A percentile compares a stretch with the other conserved stretches of the same genome.
phyloP scores from a whole-genome alignment of 495 filamentous ascomycete genomes.

The Rusavskia elegans region DNA sequence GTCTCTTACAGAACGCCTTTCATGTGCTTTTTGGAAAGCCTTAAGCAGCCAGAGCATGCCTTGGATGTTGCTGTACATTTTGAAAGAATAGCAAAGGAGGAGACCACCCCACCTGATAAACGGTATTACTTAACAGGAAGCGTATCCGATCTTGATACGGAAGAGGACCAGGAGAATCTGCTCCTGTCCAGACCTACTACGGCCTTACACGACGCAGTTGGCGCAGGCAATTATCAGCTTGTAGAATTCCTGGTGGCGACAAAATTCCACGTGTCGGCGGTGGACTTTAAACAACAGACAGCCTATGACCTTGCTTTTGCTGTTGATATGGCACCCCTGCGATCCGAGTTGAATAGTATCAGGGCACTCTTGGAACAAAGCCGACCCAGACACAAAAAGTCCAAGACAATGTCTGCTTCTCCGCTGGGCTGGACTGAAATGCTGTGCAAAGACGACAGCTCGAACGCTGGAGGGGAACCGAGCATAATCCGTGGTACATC shows the following conservation, averaged over 20 bases:
- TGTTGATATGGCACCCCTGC: background rate
- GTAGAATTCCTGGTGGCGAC: background rate
- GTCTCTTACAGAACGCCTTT: background rate
- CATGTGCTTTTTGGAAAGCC: background rate
- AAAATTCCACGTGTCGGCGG: background rate
- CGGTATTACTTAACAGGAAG: background rate
- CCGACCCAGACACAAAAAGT: background rate
- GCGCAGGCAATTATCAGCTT: background rate
- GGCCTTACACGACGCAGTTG: background rate
- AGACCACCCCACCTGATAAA: background rate
- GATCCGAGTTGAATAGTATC: background rate
- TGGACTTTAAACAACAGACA: background rate
- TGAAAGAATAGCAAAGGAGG: background rate
- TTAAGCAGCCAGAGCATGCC: background rate
- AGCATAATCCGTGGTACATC: no score
- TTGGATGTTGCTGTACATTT: background rate
- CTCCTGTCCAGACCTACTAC: background rate
- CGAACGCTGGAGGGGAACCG: background rate
- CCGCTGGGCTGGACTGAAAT: background rate
- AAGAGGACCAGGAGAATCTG: background rate
- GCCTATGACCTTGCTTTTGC: background rate
- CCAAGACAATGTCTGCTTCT: background rate
- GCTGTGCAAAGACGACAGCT: background rate
- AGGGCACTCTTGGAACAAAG: background rate
- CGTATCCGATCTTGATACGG: background rate